Conservation (phyloP, 805 yeast genomes). For the Vanderwaltozyma verrucispora region DNA sequence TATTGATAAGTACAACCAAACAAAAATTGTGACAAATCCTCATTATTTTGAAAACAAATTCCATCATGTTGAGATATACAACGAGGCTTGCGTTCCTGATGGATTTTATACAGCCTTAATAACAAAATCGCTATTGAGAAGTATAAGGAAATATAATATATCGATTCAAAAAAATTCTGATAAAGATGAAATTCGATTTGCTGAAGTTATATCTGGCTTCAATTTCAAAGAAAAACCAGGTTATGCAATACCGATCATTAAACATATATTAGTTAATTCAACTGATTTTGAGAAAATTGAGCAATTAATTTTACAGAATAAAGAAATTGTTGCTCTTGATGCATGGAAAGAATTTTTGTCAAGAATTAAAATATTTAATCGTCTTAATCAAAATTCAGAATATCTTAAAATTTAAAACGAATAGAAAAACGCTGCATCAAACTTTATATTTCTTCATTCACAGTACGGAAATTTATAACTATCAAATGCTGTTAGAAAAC, state of each 20-base stretch:
- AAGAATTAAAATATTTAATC: neutral
- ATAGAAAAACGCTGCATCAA: no score
- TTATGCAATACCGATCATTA: conserved; percentile 16
- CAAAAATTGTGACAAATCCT: conserved; percentile 7
- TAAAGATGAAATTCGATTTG: conserved; percentile 7
- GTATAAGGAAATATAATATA: no score
- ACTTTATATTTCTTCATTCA: no score
- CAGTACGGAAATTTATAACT: no score
- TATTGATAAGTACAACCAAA: conserved; percentile 4
- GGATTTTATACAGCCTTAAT: no score
- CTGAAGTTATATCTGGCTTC: conserved; percentile 23
- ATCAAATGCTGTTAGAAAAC: no score
- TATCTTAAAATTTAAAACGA: no score
- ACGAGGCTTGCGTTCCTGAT: conserved; percentile 12
- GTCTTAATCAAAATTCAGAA: no score
- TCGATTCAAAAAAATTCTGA: no score
- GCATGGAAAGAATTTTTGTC: conserved; percentile 8
- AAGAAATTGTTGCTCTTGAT: conserved; percentile 5
- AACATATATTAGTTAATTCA: conserved; percentile 10
- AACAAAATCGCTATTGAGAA: conserved; percentile 3
- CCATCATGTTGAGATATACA: conserved; percentile 20
- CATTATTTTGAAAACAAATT: conserved; percentile 11
- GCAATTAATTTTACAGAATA: conserved; percentile 1
- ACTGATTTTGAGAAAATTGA: conserved; percentile 6
- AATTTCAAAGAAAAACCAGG: conserved; percentile 19